These are phyloP conservation scores for Paspalum vaginatum DNA, from an alignment of 176 grass and related monocot genomes.

Conservation along the genomic window DNA sequence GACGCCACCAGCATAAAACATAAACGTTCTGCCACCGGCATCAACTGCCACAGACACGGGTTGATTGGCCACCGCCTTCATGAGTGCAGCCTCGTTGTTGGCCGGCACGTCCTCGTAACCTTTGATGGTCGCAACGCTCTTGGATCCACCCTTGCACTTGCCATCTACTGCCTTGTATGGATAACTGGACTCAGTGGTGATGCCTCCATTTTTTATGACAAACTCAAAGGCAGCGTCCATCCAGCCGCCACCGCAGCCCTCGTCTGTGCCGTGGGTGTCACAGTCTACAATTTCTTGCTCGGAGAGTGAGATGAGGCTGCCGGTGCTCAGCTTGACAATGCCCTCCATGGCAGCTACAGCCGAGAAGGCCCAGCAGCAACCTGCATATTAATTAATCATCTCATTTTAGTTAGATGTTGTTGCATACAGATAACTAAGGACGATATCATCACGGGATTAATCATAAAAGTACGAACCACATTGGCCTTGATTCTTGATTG, in stretches of 20 bases:
- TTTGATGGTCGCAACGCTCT: slow-evolving; percentile 31
- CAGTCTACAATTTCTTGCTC: slow-evolving; percentile 71
- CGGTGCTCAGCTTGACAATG: slow-evolving; percentile 54
- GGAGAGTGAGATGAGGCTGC: slow-evolving; percentile 52
- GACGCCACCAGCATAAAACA: slow-evolving; percentile 8
- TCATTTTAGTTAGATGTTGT: neutral
- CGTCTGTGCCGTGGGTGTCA: slow-evolving; percentile 24
- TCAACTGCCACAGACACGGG: slow-evolving; percentile 50
- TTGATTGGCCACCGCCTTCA: slow-evolving; percentile 48
- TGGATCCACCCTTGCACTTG: slow-evolving; percentile 21
- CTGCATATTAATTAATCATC: neutral
- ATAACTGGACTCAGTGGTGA: slow-evolving; percentile 36
- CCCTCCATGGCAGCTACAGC: slow-evolving; percentile 54
- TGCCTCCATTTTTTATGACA: slow-evolving; percentile 18
- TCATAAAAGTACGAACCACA: neutral
- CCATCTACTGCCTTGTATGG: slow-evolving; percentile 42
- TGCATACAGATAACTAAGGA: neutral
- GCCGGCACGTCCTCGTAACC: slow-evolving; percentile 50
- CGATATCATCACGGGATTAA: neutral
- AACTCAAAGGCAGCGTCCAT: slow-evolving; percentile 55
- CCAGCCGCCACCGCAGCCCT: slow-evolving; percentile 47
- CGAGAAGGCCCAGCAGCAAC: slow-evolving; percentile 61
- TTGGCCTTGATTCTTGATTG: slow-evolving; percentile 18
- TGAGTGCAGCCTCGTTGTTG: slow-evolving; percentile 39
- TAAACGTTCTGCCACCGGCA: slow-evolving; percentile 6